These are phyloP conservation scores for Plectranthus barbatus DNA, from an alignment of 257 asterid species.

Conservation along the genomic window DNA sequence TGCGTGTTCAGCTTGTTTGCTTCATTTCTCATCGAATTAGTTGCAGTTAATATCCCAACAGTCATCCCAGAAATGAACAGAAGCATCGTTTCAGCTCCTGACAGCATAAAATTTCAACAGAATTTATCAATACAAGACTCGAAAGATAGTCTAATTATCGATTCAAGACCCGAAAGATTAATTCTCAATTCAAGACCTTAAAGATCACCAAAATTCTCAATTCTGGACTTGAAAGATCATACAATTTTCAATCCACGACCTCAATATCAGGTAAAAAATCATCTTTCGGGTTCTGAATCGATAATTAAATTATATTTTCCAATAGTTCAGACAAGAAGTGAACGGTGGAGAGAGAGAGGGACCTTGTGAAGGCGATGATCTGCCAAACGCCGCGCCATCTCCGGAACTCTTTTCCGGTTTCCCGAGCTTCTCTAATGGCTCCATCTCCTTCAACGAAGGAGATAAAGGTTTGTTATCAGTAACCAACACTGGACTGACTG, in stretches of 20 bases:
- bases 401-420: neutral
- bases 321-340: too few relatives aligned
- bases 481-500: slow-evolving; percentile 26
- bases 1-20: slow-evolving; percentile 36
- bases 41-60: slow-evolving; percentile 46
- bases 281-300: too few relatives aligned
- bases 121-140: too few relatives aligned
- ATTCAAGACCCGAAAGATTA: too few relatives aligned
- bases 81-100: slow-evolving; percentile 39
- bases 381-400: neutral
- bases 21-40: slow-evolving; percentile 30
- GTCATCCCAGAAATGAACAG: slow-evolving; percentile 49
- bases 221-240: too few relatives aligned
- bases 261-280: too few relatives aligned
- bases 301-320: too few relatives aligned
- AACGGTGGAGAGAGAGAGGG: neutral
- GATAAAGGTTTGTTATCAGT: slow-evolving; percentile 8
- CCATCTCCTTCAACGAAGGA: slow-evolving; percentile 4
- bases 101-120: neutral
- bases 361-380: slow-evolving; percentile 29
- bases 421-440: slow-evolving; percentile 12
- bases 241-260: too few relatives aligned
- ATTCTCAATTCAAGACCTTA: too few relatives aligned
- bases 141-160: too few relatives aligned
- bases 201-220: too few relatives aligned